phyloP scores from a whole-genome alignment of 2,329 filamentous ascomycete genomes.

The Pleoardoris graminearum region DNA sequence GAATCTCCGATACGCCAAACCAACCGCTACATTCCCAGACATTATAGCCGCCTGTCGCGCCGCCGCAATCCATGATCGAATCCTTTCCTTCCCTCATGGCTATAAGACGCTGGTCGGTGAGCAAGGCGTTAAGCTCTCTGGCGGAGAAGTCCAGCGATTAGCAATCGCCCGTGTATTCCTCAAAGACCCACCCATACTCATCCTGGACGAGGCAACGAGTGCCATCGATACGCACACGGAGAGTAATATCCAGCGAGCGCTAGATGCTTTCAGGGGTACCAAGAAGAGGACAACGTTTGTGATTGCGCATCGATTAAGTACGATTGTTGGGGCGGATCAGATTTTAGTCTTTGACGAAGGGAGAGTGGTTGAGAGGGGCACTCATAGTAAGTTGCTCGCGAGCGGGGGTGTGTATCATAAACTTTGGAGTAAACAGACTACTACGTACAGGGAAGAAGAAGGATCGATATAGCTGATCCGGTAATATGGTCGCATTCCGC shows the following conservation, averaged over 20 bases:
- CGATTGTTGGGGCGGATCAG: constrained; percentile 73
- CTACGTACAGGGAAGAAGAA: background rate
- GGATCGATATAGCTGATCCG: background rate
- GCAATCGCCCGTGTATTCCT: constrained; percentile 73
- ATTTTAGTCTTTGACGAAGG: constrained; percentile 12
- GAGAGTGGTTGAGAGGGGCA: background rate
- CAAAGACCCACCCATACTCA: constrained; percentile 74
- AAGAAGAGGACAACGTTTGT: constrained; percentile 64
- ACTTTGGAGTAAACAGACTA: background rate
- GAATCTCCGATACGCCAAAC: constrained; percentile 39
- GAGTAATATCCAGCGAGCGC: constrained; percentile 63
- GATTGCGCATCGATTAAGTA: constrained; percentile 76
- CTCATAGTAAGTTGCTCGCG: background rate
- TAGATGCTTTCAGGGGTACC: constrained; percentile 55
- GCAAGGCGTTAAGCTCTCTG: constrained; percentile 53
- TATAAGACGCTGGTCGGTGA: constrained; percentile 36
- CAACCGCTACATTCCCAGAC: constrained; percentile 58
- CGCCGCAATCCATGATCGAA: constrained; percentile 65
- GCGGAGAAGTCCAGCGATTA: constrained; percentile 65
- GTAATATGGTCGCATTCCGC: no score
- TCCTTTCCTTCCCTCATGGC: constrained; percentile 55
- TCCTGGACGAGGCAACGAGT: constrained; percentile 83
- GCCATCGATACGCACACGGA: constrained; percentile 75
- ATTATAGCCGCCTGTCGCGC: constrained; percentile 60
- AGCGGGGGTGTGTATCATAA: background rate